Conservation (phyloP, 139 green algal species). For the Protoeuglena noctilucae region DNA sequence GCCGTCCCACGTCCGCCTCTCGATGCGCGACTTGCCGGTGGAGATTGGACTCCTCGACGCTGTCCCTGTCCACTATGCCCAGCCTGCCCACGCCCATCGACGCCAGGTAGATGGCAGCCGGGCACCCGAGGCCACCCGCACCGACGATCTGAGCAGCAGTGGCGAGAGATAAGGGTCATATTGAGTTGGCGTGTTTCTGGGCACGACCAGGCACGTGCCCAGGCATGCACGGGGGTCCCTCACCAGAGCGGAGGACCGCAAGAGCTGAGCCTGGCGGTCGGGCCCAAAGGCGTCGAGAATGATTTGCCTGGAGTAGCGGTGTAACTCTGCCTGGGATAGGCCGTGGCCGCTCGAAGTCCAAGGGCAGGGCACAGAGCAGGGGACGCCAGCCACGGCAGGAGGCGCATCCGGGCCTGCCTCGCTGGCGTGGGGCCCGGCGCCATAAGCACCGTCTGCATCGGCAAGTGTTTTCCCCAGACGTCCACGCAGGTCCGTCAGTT, state of each 20-base stretch:
- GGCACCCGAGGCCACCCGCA: slow-evolving; percentile 72
- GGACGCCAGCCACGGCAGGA: no score
- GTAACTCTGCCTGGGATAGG: slow-evolving; percentile 40
- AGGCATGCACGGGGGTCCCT: background rate
- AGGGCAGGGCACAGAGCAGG: no score
- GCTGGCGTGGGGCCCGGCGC: no score
- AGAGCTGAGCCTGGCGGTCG: background rate
- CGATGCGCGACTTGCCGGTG: slow-evolving; percentile 69
- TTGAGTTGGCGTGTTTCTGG: background rate
- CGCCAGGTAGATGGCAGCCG: slow-evolving; percentile 68
- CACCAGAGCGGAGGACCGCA: slow-evolving; percentile 34
- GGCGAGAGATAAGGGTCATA: background rate
- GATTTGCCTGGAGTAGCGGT: slow-evolving; percentile 71
- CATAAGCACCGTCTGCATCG: no score
- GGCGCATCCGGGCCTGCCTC: no score
- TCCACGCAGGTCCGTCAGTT: no score
- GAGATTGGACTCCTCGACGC: slow-evolving; percentile 73
- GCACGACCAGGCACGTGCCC: background rate
- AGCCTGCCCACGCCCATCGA: slow-evolving; percentile 58
- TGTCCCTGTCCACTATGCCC: slow-evolving; percentile 68
- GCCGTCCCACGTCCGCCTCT: slow-evolving; percentile 40
- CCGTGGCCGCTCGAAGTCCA: no score
- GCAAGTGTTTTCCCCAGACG: no score
- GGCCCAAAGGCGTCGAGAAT: slow-evolving; percentile 50
- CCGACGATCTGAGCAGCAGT: slow-evolving; percentile 47